A percentile compares a stretch with the other conserved stretches of the same genome.
Evolutionary conservation across 2,329 filamentous ascomycete species (phyloP).

Genomic region (Hymenoscyphus scutula): DNA sequence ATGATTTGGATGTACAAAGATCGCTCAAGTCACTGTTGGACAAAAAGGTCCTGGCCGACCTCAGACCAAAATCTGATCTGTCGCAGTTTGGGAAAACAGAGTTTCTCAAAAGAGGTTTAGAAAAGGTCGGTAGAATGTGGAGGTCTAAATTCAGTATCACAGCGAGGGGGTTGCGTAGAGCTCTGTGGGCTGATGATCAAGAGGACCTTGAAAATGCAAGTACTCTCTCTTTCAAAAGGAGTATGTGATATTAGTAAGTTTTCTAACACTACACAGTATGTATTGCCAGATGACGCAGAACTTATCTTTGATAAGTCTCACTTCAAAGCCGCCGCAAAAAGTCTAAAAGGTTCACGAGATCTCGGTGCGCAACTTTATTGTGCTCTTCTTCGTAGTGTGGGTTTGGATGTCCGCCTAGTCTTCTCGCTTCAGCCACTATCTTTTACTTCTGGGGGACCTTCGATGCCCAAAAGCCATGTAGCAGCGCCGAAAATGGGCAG

Average conservation of each 20-base stretch:
- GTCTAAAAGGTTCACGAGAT: constrained; percentile 78
- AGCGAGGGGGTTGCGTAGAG: constrained; percentile 64
- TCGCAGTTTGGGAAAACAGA: constrained; percentile 75
- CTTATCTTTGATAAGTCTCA: constrained; percentile 66
- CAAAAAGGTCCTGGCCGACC: constrained; percentile 61
- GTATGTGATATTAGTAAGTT: constrained; percentile 11
- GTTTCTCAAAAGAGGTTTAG: constrained; percentile 76
- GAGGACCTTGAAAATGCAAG: constrained; percentile 58
- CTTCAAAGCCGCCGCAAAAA: constrained; percentile 66
- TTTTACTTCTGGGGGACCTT: constrained; percentile 42
- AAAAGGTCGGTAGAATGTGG: constrained; percentile 66
- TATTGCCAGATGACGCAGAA: constrained; percentile 47
- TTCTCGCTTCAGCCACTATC: constrained; percentile 81
- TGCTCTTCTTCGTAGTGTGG: constrained; percentile 77
- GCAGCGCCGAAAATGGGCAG: constrained; percentile 27
- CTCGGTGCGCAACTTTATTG: constrained; percentile 90
- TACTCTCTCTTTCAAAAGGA: constrained; percentile 18
- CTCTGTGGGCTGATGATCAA: constrained; percentile 72
- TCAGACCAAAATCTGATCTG: constrained; percentile 66
- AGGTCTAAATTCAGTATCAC: constrained; percentile 67
- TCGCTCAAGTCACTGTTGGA: constrained; percentile 63
- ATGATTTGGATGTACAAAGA: constrained; percentile 67
- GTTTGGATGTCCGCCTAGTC: constrained; percentile 77
- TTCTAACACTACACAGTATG: constrained; percentile 26
- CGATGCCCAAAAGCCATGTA: constrained; percentile 35